A percentile compares a stretch with the other conserved stretches of the same genome.
Evolutionary conservation across 495 filamentous ascomycete genomes (phyloP).

Genomic region (Antarctomyces pellizariae): DNA sequence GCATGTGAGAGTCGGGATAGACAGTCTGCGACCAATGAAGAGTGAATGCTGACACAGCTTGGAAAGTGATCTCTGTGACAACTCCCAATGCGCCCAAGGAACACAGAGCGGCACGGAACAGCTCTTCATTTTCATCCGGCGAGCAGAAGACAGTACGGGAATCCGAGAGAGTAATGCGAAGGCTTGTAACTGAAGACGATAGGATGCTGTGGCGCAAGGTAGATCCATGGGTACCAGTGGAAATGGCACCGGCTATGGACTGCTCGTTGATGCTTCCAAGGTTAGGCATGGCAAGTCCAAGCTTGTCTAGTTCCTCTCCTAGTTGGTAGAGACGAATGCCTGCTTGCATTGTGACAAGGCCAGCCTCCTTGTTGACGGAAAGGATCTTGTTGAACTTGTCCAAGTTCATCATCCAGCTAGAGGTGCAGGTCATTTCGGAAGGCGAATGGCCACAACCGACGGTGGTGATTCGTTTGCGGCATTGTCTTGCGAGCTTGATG

Average conservation of each 20-base stretch:
- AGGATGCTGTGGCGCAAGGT: constrained; percentile 65
- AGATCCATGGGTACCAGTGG: constrained; percentile 82
- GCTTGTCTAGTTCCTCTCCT: constrained; percentile 37
- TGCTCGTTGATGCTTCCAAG: constrained; percentile 89
- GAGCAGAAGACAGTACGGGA: constrained; percentile 57
- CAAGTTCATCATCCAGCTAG: constrained; percentile 83
- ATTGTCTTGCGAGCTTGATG: constrained; percentile 57
- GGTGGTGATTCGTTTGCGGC: constrained; percentile 53
- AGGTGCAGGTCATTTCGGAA: constrained; percentile 79
- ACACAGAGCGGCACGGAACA: constrained; percentile 75
- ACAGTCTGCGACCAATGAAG: constrained; percentile 72
- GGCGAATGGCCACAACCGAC: constrained; percentile 82
- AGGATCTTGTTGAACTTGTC: constrained; percentile 58
- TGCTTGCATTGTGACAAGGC: constrained; percentile 51
- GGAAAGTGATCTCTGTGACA: constrained; percentile 67
- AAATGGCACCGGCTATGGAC: constrained; percentile 78
- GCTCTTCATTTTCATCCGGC: constrained; percentile 37
- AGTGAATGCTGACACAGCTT: constrained; percentile 51
- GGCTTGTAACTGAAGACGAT: constrained; percentile 42
- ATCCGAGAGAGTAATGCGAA: constrained; percentile 67
- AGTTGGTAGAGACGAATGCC: constrained; percentile 63
- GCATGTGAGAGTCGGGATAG: constrained; percentile 36
- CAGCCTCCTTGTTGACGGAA: constrained; percentile 34
- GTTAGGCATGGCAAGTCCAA: constrained; percentile 64
- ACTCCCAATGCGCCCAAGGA: constrained; percentile 81